phyloP scores from a whole-genome alignment of 192 early-diverging fungal genomes.

The Coemansia aciculifera region DNA sequence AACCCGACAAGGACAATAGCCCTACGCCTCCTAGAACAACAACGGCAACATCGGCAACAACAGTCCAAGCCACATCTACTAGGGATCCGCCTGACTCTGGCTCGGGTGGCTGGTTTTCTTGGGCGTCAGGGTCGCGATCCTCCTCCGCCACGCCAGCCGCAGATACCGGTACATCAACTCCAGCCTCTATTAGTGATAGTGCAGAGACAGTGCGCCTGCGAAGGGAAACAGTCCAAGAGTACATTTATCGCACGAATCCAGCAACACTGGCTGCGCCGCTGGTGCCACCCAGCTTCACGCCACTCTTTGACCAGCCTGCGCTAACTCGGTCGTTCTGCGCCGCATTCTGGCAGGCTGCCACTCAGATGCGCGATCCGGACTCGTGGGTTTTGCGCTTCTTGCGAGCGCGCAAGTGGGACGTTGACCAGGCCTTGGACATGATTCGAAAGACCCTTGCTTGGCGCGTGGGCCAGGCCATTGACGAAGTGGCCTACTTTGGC shows the following conservation, averaged over 20 bases:
- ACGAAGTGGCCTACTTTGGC: constrained; percentile 56
- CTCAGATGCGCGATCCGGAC: constrained; percentile 67
- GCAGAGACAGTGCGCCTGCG: background rate
- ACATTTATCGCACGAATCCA: background rate
- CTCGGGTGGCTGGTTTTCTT: background rate
- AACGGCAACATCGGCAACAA: background rate
- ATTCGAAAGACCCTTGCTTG: constrained; percentile 66
- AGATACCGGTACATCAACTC: background rate
- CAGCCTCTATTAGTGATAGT: background rate
- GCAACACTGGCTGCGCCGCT: background rate
- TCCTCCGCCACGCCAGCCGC: background rate
- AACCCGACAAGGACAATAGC: background rate
- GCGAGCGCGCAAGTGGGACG: constrained; percentile 86
- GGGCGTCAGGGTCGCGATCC: background rate
- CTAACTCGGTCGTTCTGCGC: constrained; percentile 43
- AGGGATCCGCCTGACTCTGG: constrained; percentile 3
- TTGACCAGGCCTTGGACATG: constrained; percentile 69
- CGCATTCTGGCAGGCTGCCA: constrained; percentile 63
- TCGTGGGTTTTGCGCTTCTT: constrained; percentile 73
- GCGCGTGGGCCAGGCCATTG: constrained; percentile 64
- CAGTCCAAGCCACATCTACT: background rate
- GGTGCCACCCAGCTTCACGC: constrained; percentile 21
- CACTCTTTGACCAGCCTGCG: constrained; percentile 22
- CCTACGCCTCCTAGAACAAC: background rate
- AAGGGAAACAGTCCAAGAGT: background rate